Evolutionary conservation across 2,329 filamentous ascomycete genomes (phyloP).

Genomic region (Cladobotryum protrusum): DNA sequence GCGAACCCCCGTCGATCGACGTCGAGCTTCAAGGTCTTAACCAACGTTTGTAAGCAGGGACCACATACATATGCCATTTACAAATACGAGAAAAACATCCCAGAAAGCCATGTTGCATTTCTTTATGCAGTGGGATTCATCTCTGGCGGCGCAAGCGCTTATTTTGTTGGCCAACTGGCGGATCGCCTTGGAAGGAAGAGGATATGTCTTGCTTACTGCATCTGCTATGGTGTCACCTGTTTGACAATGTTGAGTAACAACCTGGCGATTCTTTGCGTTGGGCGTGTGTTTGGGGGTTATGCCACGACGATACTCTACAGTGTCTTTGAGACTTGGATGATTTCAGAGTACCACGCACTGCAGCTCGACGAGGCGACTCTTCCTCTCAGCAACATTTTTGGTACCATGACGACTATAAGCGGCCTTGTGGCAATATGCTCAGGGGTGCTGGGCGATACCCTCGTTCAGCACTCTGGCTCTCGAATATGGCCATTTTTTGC

Average conservation of each 20-base stretch:
- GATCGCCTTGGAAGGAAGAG: conserved; percentile 43
- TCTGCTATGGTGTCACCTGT: conserved; percentile 46
- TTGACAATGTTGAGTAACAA: conserved; percentile 41
- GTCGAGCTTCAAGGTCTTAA: background rate
- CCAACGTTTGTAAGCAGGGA: conserved; percentile 23
- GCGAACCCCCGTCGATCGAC: background rate
- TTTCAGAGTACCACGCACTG: conserved; percentile 47
- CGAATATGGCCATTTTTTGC: conserved; percentile 49
- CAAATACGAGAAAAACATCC: conserved; percentile 42
- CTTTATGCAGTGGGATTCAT: conserved; percentile 44
- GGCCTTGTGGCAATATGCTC: conserved; percentile 49
- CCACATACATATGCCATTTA: conserved; percentile 48
- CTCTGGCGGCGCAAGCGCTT: conserved; percentile 40
- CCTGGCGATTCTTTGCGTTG: conserved; percentile 42
- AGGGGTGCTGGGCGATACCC: conserved; percentile 45
- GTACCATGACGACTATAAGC: conserved; percentile 46
- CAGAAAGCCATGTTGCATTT: conserved; percentile 38
- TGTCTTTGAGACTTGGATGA: conserved; percentile 56
- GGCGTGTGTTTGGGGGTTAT: conserved; percentile 49
- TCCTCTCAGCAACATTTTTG: conserved; percentile 46
- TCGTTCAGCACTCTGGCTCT: conserved; percentile 42
- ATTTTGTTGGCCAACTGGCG: conserved; percentile 32
- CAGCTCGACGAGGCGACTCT: conserved; percentile 35
- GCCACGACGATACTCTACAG: conserved; percentile 52
- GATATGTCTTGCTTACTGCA: conserved; percentile 49